These are phyloP conservation scores for Cyclotella kingstonii DNA, from an alignment of 108 stramenopile species.

Conservation along the genomic window DNA sequence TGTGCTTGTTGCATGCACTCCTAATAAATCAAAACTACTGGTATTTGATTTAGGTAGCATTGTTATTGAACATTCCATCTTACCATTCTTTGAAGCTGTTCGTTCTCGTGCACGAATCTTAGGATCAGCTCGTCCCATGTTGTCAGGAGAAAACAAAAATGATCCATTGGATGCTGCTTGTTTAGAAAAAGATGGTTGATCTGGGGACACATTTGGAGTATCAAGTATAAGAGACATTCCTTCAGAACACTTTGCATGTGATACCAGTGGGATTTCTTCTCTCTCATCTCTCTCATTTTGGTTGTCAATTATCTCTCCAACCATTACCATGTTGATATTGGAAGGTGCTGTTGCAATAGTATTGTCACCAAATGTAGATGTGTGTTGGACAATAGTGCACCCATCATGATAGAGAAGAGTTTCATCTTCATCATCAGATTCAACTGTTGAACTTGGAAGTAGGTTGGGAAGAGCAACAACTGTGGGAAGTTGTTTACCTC, in stretches of 20 bases:
- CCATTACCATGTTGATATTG: not conserved
- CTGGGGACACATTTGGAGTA: conserved; percentile 17
- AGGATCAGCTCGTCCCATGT: conserved; percentile 42
- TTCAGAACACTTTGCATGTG: too few relatives aligned
- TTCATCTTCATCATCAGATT: conserved; percentile 43
- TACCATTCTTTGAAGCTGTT: conserved; percentile 7
- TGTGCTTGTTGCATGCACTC: not conserved
- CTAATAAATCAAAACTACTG: not conserved
- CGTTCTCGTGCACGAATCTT: conserved; percentile 33
- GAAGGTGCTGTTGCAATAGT: conserved; percentile 24
- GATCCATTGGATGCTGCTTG: conserved; percentile 38
- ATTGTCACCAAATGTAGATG: conserved; percentile 31
- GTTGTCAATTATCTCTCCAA: not conserved
- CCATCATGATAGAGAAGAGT: conserved; percentile 35
- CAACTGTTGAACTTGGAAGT: conserved; percentile 18
- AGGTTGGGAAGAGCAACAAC: conserved; percentile 11
- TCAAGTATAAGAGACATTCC: not conserved
- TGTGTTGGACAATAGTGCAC: conserved; percentile 24
- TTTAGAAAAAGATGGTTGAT: conserved; percentile 20
- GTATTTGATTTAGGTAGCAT: conserved; percentile 27
- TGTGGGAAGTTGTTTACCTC: not conserved
- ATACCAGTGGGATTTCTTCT: too few relatives aligned
- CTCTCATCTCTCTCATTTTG: conserved; percentile 1
- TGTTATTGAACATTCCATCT: conserved; percentile 20
- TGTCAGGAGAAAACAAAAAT: conserved; percentile 36